phyloP scores from a whole-genome alignment of 768 basidiomycete genomes.

The Pholiota microspora region DNA sequence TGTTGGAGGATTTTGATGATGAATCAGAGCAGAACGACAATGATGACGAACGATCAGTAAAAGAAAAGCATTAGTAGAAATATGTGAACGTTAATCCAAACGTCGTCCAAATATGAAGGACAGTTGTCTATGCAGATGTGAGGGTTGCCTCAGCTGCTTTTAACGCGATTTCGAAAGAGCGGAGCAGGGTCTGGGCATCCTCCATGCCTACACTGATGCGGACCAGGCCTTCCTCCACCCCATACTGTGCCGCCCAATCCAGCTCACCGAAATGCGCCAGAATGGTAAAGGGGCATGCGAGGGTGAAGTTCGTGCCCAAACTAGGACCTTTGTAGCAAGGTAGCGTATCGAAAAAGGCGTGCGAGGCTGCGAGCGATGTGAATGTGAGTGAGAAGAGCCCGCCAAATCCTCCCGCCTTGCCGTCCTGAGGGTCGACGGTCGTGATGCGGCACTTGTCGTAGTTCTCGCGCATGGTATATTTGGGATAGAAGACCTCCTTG shows the following conservation, averaged over 20 bases:
- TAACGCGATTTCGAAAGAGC: constrained; percentile 63
- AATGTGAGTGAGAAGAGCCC: constrained; percentile 90
- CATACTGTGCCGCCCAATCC: constrained; percentile 87
- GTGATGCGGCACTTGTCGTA: constrained; percentile 70
- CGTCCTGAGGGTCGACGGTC: constrained; percentile 31
- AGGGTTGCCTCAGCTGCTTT: constrained; percentile 59
- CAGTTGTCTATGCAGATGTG: not conserved
- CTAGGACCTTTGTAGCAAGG: constrained; percentile 87
- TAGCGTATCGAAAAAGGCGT: constrained; percentile 83
- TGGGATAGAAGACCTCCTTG: constrained; percentile 89
- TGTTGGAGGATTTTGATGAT: constrained; percentile 21
- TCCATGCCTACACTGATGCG: constrained; percentile 93
- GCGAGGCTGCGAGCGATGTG: constrained; percentile 60
- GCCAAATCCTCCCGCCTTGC: constrained; percentile 62
- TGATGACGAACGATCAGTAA: not conserved
- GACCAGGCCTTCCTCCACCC: constrained; percentile 82
- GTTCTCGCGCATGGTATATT: constrained; percentile 67
- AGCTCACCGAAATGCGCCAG: constrained; percentile 88
- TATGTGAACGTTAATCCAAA: too few species aligned
- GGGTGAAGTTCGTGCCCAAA: constrained; percentile 93
- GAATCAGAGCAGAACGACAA: not conserved
- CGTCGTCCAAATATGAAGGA: too few species aligned
- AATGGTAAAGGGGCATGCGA: constrained; percentile 91
- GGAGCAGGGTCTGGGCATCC: constrained; percentile 52
- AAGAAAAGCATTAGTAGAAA: too few species aligned